Conservation (phyloP, 1,139 yeast species). For the Starmera stellimalicola region DNA sequence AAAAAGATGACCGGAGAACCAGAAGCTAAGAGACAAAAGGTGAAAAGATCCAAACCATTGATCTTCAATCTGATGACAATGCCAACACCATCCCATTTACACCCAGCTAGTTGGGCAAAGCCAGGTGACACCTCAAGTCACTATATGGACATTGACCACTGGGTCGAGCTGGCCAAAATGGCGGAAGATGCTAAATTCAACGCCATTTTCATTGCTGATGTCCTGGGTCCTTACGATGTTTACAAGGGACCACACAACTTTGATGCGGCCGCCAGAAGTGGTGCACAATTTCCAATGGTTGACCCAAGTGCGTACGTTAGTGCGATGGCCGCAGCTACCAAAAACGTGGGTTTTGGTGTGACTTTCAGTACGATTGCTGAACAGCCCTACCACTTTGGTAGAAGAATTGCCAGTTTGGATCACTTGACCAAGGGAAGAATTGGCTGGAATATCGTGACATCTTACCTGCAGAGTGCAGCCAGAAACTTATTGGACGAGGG, state of each 20-base stretch:
- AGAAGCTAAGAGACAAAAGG: constrained; percentile 1
- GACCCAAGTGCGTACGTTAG: constrained; percentile 32
- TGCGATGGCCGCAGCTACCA: constrained; percentile 33
- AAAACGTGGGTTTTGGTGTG: constrained; percentile 28
- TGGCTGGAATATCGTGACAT: constrained; percentile 30
- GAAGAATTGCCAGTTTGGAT: constrained; percentile 27
- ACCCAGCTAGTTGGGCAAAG: constrained; percentile 31
- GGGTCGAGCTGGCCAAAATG: constrained; percentile 33
- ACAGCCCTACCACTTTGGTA: constrained; percentile 27
- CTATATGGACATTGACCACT: constrained; percentile 28
- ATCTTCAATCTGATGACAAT: constrained; percentile 33
- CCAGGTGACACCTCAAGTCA: constrained; percentile 26
- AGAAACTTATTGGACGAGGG: constrained; percentile 25
- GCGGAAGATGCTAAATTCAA: constrained; percentile 35
- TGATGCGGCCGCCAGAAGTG: constrained; percentile 26
- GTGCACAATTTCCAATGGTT: constrained; percentile 32
- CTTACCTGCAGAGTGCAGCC: constrained; percentile 28
- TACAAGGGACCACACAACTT: constrained; percentile 28
- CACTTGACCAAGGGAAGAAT: constrained; percentile 28
- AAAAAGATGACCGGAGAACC: not conserved
- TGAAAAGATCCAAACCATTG: constrained; percentile 15
- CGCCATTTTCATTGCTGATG: constrained; percentile 36
- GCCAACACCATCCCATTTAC: constrained; percentile 30
- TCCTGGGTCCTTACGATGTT: constrained; percentile 34
- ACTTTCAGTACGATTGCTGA: constrained; percentile 30